These are phyloP conservation scores for Pelagomonas calceolata DNA, from an alignment of 108 stramenopile genomes.

Conservation along the genomic window DNA sequence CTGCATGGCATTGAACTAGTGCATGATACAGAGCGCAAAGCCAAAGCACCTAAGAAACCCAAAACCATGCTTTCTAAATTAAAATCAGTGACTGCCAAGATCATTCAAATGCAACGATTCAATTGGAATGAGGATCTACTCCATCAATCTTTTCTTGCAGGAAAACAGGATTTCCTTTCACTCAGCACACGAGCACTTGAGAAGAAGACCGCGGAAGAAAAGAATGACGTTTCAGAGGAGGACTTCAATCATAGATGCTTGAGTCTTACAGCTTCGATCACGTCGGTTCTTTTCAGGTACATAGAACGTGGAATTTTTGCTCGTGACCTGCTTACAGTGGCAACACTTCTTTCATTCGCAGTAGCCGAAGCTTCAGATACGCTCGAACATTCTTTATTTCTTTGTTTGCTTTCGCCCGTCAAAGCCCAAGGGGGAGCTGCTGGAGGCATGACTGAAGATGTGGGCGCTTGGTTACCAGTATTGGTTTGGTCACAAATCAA, in stretches of 20 bases:
- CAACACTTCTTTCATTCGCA: constrained; percentile 44
- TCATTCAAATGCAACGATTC: constrained; percentile 15
- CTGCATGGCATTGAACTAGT: constrained; percentile 52
- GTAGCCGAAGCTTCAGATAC: constrained; percentile 8
- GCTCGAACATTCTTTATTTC: too few relatives aligned
- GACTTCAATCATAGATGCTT: constrained; percentile 36
- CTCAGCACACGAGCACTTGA: background rate
- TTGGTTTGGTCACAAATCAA: constrained; percentile 48
- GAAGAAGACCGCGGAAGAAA: constrained; percentile 3
- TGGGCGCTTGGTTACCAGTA: constrained; percentile 46
- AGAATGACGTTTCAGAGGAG: constrained; percentile 22
- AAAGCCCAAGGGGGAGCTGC: constrained; percentile 23
- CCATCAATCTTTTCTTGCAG: background rate
- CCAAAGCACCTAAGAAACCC: background rate
- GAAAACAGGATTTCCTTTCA: background rate
- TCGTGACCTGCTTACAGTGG: constrained; percentile 49
- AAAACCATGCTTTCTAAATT: constrained; percentile 13
- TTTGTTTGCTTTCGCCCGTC: too few relatives aligned
- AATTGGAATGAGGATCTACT: constrained; percentile 17
- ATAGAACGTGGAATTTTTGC: constrained; percentile 49
- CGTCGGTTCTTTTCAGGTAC: constrained; percentile 44
- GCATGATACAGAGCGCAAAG: constrained; percentile 3
- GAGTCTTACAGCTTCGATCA: constrained; percentile 37
- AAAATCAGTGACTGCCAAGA: constrained; percentile 3
- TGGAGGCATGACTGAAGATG: constrained; percentile 20